Base-by-base conservation (phyloP, 192 early-diverging fungal genomes). In the Geosiphon pyriformis region DNA sequence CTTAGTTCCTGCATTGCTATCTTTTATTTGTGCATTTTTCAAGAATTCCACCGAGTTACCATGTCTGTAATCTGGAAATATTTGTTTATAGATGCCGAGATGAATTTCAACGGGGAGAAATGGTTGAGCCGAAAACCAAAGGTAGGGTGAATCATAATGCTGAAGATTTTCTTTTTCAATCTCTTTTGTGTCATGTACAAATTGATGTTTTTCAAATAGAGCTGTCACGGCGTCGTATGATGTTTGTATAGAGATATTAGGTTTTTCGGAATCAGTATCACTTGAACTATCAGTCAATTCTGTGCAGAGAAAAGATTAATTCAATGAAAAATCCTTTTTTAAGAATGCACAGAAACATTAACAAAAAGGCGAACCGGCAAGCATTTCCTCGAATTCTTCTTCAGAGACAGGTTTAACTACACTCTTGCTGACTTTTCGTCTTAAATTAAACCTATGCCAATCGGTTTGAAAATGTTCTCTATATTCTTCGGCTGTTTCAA, bases 401-500 rank as follows among this genome's bases (percentile, higher is more conserved):
- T 79, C 79, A 1, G 78, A 50, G 8, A 80, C 74, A 54, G 84
- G 77, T 20, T n/a, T 22, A 52, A 49, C 26, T 20, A 18, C 4
- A 0, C 47, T 60, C 4, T 68, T 50, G 17, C 57, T 56, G 10
- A 70, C 52, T 48, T 77, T 68, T 11, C 79, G 77, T 56, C 84
- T 83, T 30, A 84, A 72, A 55, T 85, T 85, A 54, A 79, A 83
- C 10, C 82, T 67, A 62, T 85, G 84, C 82, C 80, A 85, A 42
- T 82, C 82, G 0, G 74, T 64, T 3, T 67, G 76, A 33, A 74
- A 83, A 34, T 85, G 84, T 27, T 67, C 57, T 42, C 84, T 59
- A 26, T 81, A 78, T 31, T 77, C 73, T 15, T 73, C 68, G 1
- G 76, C 74, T 17, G 52, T 67, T 4, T 62, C 67, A 22, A 70